Percentiles rank a stretch among this genome's conserved stretches.
Conservation (phyloP, 2,329 filamentous ascomycete species). For the Colletotrichum australisinense region DNA sequence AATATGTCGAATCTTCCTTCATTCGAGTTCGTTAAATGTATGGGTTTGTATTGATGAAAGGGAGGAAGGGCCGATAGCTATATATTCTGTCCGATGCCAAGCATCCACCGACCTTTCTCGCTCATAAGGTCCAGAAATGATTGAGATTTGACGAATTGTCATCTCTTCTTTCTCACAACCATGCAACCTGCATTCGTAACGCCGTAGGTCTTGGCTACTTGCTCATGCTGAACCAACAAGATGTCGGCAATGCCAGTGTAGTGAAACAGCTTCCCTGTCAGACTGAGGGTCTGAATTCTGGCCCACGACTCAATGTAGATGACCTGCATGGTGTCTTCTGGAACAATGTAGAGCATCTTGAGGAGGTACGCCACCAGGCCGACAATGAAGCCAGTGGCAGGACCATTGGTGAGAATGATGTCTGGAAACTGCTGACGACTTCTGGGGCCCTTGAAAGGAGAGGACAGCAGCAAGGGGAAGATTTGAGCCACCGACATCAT, state of each 20-base stretch:
- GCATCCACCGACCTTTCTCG: too few species aligned
- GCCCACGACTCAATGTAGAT: slow-evolving; percentile 96
- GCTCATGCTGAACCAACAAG: slow-evolving; percentile 85
- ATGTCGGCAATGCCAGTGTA: slow-evolving; percentile 74
- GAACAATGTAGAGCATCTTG: slow-evolving; percentile 57
- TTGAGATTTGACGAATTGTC: neutral
- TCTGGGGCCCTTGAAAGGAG: slow-evolving; percentile 39
- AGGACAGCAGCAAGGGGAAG: slow-evolving; percentile 63
- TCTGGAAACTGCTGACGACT: slow-evolving; percentile 67
- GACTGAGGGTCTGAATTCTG: slow-evolving; percentile 81
- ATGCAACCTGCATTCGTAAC: slow-evolving; percentile 51
- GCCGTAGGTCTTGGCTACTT: slow-evolving; percentile 63
- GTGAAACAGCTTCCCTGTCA: slow-evolving; percentile 84
- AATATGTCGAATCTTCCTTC: too few species aligned
- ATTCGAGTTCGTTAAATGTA: too few species aligned
- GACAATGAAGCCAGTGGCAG: slow-evolving; percentile 86
- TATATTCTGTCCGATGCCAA: too few species aligned
- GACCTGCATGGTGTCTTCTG: slow-evolving; percentile 71
- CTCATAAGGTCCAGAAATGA: too few species aligned
- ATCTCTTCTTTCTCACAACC: slow-evolving; percentile 40
- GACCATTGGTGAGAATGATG: slow-evolving; percentile 87
- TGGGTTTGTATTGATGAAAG: too few species aligned
- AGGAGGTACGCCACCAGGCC: slow-evolving; percentile 61
- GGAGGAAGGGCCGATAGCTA: too few species aligned
- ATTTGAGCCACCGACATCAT: slow-evolving; percentile 74